Evolutionary conservation across 163 green algal species (phyloP), one percentile per base, ranked within the genome.

Genomic region (Coccomyxa subellipsoidea): DNA sequence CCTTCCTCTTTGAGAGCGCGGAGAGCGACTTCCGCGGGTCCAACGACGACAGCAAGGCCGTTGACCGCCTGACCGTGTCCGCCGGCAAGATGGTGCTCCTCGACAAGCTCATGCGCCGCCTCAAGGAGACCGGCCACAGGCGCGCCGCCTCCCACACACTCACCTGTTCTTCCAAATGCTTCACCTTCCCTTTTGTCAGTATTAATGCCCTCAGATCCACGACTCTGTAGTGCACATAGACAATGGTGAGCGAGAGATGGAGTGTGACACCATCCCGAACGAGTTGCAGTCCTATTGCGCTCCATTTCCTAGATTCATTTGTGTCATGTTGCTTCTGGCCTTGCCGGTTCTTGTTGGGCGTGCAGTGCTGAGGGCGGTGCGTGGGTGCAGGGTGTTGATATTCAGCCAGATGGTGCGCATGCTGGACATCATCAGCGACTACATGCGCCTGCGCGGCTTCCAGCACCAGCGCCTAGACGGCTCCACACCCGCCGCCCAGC

Each of bases 361-460:
- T n/a, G n/a, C n/a, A n/a, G n/a, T n/a, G n/a, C n/a, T n/a, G n/a
- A n/a, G n/a, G n/a, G n/a, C n/a, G n/a, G n/a, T n/a, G n/a, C n/a
- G n/a, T n/a, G n/a, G n/a, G 31, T 23, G 79, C 84, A 89, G 88
- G 38, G 95, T 99, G 86, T 92, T 99, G 27, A 92, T 99, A 32
- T 99, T 99, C 90, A 96, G 87, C 54, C 95, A 98, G 92, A 97
- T 97, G 91, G 95, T 98, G 73, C 92, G 94, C n/a, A 91, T 98
- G 89, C 91, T 99, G 85, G 94, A 99, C 89, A 98, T 99, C 84
- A 94, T 99, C 53, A 92, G 86, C 23, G 95, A 98, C 85, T 98
- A 98, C 89, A 92, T 98, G 83, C 87, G 92, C 7, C 86, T 98
- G 85, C 89, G 93, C 0, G 96, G 96, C 80, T 98, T 91, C 78